phyloP scores from a whole-genome alignment of 805 yeast species.

The Suhomyces vadensis region DNA sequence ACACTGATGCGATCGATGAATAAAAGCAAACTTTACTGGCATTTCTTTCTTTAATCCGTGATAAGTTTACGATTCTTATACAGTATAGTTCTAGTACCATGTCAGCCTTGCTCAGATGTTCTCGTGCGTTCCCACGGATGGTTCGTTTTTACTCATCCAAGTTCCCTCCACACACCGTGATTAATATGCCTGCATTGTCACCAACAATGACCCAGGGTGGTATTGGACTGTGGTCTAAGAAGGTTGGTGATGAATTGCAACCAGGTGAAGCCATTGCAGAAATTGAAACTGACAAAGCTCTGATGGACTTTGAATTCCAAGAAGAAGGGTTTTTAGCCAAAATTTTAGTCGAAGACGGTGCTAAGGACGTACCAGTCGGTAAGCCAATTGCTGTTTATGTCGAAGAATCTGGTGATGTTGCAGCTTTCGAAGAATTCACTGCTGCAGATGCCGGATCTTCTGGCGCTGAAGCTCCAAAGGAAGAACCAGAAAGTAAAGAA shows the following conservation, averaged over 20 bases:
- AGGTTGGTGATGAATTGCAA: conserved; percentile 79
- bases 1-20: conserved; percentile 11
- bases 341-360: conserved; percentile 77
- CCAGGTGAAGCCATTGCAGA: conserved; percentile 97
- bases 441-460: conserved; percentile 73
- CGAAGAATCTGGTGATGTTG: conserved; percentile 79
- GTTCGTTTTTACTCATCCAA: conserved; percentile 45
- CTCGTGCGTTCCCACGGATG: conserved; percentile 30
- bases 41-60: conserved; percentile 1
- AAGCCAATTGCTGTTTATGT: conserved; percentile 97
- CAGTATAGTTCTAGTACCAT: conserved; percentile 11
- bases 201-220: conserved; percentile 99
- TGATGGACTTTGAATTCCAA: conserved; percentile 98
- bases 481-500: conserved; percentile 21
- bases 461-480: conserved; percentile 38
- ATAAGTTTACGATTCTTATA: not conserved
- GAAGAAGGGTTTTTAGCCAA: conserved; percentile 94
- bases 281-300: conserved; percentile 96
- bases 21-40: conserved; percentile 4
- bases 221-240: conserved; percentile 86
- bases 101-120: conserved; percentile 40
- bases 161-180: conserved; percentile 83
- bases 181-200: conserved; percentile 98
- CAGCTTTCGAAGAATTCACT: conserved; percentile 85
- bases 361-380: conserved; percentile 90